Evolutionary conservation across 2,329 filamentous ascomycete species (phyloP), one percentile per base, ranked within the genome.

Genomic region (Verticillium nonalfalfae): DNA sequence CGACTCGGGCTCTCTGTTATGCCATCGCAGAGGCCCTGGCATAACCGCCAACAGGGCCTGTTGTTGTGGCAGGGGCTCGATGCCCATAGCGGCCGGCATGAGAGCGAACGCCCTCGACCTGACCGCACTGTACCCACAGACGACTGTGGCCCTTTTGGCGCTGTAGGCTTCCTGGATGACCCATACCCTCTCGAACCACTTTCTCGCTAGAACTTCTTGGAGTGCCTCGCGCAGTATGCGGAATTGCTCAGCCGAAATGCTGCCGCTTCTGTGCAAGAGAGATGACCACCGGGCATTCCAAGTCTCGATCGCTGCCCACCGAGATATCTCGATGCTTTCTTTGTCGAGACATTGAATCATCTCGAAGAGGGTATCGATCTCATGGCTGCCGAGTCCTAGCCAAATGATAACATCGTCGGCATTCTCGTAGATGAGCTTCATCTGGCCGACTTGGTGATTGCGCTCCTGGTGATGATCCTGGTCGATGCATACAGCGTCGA

Each of bases 401-500:
- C 63, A 66, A 9, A 66, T 34, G 5, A 64, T 7, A 26, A 64
- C 63, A 1, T 35, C 31, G 0, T 57, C 21, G 0, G 61, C 63
- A 4, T 65, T 58, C 1, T 36, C 33, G 26, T 59, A 63, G 2
- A 66, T 62, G 9, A 52, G n/a, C 6, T 39, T 31, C 64, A 64
- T 66, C 21, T 61, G 60, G 9, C 34, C 36, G 1, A 64, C 63
- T 15, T 65, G 64, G 2, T 61, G 56, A 0, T 39, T 59, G 1
- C 56, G 26, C 56, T 65, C 63, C 0, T 26, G n/a, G 9, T 6
- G 5, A 9, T 65, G 59, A 1, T 3, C 9, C 1, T 65, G 61
- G 2, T 65, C 59, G 15, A 66, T 66, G 31, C 62, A 66, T 0
- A 65, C 26, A 0, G 58, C 61, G 7, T 69, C 61, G 2, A 66